These are phyloP conservation scores for Starmerella sp. DNA, from an alignment of 805 yeast species.

Conservation along the genomic window DNA sequence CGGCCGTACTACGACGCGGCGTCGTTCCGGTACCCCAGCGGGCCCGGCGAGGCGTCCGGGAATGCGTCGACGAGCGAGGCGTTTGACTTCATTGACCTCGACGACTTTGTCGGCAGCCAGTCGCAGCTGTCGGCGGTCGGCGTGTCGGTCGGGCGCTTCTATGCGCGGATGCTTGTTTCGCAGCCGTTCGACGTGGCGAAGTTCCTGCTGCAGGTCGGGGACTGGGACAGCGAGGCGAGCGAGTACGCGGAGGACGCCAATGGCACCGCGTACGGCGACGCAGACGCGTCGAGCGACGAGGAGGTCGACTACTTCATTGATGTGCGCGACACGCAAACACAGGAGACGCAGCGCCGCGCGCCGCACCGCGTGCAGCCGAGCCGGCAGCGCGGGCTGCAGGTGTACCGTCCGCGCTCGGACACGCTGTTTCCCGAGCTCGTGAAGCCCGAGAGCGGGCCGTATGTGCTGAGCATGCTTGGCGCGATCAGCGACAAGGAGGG, in stretches of 20 bases:
- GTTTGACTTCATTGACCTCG: slow-evolving; percentile 25
- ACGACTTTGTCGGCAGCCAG: slow-evolving; percentile 29
- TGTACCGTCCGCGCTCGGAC: slow-evolving; percentile 5
- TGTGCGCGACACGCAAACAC: slow-evolving; percentile 10
- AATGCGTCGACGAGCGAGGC: slow-evolving; percentile 16
- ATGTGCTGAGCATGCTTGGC: slow-evolving; percentile 30
- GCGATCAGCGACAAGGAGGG: slow-evolving; percentile 53
- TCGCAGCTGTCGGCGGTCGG: slow-evolving; percentile 48
- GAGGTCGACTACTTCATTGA: slow-evolving; percentile 37
- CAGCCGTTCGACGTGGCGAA: slow-evolving; percentile 87
- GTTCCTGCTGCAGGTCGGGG: slow-evolving; percentile 69
- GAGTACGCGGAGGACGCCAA: slow-evolving; percentile 9
- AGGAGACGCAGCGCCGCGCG: not conserved
- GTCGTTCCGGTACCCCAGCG: slow-evolving; percentile 40
- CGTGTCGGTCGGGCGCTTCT: slow-evolving; percentile 53
- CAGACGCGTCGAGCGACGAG: slow-evolving; percentile 21
- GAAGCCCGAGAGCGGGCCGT: slow-evolving; percentile 23
- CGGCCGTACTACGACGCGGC: slow-evolving; percentile 66
- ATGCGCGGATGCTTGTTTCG: slow-evolving; percentile 53
- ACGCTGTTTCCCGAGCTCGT: slow-evolving; percentile 13
- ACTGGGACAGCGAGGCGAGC: slow-evolving; percentile 11
- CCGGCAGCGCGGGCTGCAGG: slow-evolving; percentile 10
- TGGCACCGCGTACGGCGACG: slow-evolving; percentile 16
- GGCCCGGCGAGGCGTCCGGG: slow-evolving; percentile 21
- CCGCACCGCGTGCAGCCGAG: slow-evolving; percentile 6